Conservation (phyloP, 2,329 filamentous ascomycete genomes). For the Septoria petroselini region DNA sequence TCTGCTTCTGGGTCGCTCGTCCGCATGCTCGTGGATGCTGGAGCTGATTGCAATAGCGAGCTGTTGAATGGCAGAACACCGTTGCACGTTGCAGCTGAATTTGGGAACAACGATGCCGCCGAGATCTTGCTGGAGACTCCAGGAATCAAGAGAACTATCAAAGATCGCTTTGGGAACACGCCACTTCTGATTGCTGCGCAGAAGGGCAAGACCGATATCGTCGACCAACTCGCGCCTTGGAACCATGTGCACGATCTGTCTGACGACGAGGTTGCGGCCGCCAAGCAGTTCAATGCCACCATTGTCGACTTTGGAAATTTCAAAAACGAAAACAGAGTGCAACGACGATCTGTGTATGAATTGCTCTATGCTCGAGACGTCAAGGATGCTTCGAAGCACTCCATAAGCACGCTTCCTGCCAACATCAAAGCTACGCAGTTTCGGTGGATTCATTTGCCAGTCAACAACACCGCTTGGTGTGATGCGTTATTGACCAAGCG, state of each 20-base stretch:
- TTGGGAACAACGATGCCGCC: conserved; percentile 28
- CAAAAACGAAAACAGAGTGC: conserved; percentile 30
- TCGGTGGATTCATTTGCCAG: conserved; percentile 48
- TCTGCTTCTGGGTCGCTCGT: conserved; percentile 21
- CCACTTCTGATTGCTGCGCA: conserved; percentile 44
- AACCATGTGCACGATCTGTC: conserved; percentile 34
- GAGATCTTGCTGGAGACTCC: conserved; percentile 23
- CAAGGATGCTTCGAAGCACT: conserved; percentile 19
- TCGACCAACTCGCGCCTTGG: conserved; percentile 43
- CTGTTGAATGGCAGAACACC: conserved; percentile 30
- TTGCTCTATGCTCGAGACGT: conserved; percentile 25
- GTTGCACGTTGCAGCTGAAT: conserved; percentile 32
- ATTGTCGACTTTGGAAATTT: conserved; percentile 32
- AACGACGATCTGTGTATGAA: conserved; percentile 26
- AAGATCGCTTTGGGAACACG: conserved; percentile 47
- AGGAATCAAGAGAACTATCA: conserved; percentile 37
- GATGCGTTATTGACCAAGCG: conserved; percentile 62
- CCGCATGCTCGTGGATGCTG: conserved; percentile 26
- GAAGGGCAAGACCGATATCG: conserved; percentile 43
- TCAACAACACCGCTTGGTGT: conserved; percentile 58
- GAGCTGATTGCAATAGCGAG: conserved; percentile 30
- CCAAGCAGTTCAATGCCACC: conserved; percentile 23
- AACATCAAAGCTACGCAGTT: conserved; percentile 44
- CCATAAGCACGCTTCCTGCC: conserved; percentile 38
- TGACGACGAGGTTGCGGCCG: conserved; percentile 25